Conservation (phyloP, 108 stramenopile genomes). For the Mayamaea pseudoterrestris region DNA sequence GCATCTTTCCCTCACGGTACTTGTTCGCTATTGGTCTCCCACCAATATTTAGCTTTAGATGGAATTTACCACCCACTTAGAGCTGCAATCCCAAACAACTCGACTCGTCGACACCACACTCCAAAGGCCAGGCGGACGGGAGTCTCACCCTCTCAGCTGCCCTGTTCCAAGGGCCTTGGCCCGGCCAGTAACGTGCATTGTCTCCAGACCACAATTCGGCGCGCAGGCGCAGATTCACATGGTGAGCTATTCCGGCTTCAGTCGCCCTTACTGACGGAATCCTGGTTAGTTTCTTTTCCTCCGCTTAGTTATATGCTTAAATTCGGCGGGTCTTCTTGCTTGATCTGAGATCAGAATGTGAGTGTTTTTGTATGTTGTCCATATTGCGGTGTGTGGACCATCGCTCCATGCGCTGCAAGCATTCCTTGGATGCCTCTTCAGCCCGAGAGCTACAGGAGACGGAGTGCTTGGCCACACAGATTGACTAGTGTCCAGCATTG, state of each 20-base stretch:
- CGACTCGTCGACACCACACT: slow-evolving; percentile 75
- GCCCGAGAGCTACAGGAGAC: slow-evolving; percentile 10
- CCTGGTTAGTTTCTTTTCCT: slow-evolving; percentile 95
- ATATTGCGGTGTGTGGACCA: not conserved
- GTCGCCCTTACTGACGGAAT: slow-evolving; percentile 94
- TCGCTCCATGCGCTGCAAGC: not conserved
- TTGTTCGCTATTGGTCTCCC: slow-evolving; percentile 93
- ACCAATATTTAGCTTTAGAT: slow-evolving; percentile 92
- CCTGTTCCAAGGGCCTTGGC: slow-evolving; percentile 85
- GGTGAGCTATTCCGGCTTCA: slow-evolving; percentile 92
- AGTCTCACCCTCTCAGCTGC: slow-evolving; percentile 88
- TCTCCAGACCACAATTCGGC: slow-evolving; percentile 84
- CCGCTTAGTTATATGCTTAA: slow-evolving; percentile 98
- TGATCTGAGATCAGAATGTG: slow-evolving; percentile 54
- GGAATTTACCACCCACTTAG: slow-evolving; percentile 93
- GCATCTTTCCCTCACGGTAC: slow-evolving; percentile 92
- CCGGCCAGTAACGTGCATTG: slow-evolving; percentile 38
- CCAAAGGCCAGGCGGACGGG: slow-evolving; percentile 74
- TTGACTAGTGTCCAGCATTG: not conserved
- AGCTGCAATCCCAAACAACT: slow-evolving; percentile 94
- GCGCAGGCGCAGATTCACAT: slow-evolving; percentile 61
- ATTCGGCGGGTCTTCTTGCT: slow-evolving; percentile 91
- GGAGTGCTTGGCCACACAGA: not conserved
- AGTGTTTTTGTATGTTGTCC: not conserved
- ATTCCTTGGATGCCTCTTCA: not conserved